A percentile compares a stretch with the other conserved stretches of the same genome.
phyloP scores from a whole-genome alignment of 768 basidiomycete species.

The Auriscalpium microsporum region DNA sequence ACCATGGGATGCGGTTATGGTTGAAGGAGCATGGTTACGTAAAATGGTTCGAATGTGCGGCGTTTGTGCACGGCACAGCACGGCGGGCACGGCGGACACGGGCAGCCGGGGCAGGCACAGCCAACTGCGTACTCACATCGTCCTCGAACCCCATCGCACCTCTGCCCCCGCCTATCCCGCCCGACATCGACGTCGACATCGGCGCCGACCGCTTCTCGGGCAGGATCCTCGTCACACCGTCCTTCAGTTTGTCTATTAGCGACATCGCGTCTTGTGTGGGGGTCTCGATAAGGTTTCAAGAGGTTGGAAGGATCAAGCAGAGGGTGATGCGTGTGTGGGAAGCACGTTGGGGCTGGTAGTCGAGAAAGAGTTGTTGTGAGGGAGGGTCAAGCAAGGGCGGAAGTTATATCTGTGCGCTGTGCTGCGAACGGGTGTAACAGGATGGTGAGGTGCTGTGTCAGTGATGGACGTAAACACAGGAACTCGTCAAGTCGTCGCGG shows the following conservation, averaged over 20 bases:
- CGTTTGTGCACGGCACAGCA: background rate
- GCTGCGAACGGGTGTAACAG: too few relatives aligned
- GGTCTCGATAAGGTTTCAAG: too few relatives aligned
- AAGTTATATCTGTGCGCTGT: too few relatives aligned
- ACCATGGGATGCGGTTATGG: constrained; percentile 6
- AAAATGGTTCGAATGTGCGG: constrained; percentile 5
- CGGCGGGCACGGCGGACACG: constrained; percentile 13
- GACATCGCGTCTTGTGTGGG: constrained; percentile 32
- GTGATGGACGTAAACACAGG: too few relatives aligned
- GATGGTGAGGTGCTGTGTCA: too few relatives aligned
- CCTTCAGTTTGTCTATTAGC: constrained; percentile 48
- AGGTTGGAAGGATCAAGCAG: too few relatives aligned
- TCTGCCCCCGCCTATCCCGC: constrained; percentile 51
- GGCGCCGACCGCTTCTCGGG: constrained; percentile 31
- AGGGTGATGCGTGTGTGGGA: background rate
- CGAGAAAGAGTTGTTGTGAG: background rate
- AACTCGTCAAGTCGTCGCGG: too few relatives aligned
- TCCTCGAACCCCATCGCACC: constrained; percentile 56
- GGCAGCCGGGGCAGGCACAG: constrained; percentile 26
- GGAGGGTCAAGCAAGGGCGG: too few relatives aligned
- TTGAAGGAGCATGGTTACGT: constrained; percentile 13
- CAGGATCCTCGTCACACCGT: constrained; percentile 36
- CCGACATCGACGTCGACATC: constrained; percentile 33
- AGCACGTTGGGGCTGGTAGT: background rate
- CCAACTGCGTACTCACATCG: constrained; percentile 47